A percentile compares a stretch with the other conserved stretches of the same genome.
Evolutionary conservation across 2,329 filamentous ascomycete species (phyloP).

Genomic region (Phyllosticta citriasiana): DNA sequence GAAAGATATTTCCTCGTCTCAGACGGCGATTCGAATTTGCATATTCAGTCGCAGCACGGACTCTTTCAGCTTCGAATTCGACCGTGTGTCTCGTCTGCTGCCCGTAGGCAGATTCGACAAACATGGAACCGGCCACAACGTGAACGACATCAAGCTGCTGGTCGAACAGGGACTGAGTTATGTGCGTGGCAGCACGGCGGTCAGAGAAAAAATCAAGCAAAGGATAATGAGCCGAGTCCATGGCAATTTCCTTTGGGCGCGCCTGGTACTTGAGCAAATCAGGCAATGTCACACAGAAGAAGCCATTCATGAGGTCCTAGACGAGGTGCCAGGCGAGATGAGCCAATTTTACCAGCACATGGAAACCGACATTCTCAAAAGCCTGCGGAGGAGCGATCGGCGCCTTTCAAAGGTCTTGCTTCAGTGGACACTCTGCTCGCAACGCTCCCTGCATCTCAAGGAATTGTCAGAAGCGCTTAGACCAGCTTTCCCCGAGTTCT

Average conservation of each 20-base stretch:
- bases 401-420: neutral
- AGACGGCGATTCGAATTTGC: neutral
- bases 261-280: neutral
- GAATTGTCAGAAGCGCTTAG: neutral
- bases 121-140: neutral
- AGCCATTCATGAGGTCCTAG: neutral
- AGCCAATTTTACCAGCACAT: neutral
- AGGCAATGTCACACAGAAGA: neutral
- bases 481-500: neutral
- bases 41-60: neutral
- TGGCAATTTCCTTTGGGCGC: constrained; percentile 4
- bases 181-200: neutral
- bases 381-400: neutral
- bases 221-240: neutral
- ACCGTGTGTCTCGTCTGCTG: neutral
- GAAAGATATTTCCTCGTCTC: neutral
- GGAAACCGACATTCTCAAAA: neutral
- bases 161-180: neutral
- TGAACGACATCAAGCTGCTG: neutral
- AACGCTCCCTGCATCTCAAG: neutral
- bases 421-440: neutral
- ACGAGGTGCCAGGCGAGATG: neutral
- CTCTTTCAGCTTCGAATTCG: neutral
- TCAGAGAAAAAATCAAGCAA: neutral
- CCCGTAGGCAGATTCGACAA: neutral